Conservation (phyloP, 345 rosid species). For the Eucalyptus sp. region DNA sequence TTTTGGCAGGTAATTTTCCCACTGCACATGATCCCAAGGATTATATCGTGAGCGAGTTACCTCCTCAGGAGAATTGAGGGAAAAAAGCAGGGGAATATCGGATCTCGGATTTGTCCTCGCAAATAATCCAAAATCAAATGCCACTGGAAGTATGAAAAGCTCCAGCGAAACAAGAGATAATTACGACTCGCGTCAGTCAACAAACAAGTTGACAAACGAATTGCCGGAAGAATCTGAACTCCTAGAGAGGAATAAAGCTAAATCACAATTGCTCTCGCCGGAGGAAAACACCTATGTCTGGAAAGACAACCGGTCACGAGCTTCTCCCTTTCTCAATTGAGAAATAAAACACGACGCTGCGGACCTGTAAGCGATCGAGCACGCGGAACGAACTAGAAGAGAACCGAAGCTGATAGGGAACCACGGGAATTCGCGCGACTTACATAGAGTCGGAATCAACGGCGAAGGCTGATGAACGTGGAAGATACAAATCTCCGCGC, state of each 20-base stretch:
- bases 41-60: not conserved
- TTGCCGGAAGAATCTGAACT: not conserved
- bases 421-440: not conserved
- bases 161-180: not conserved
- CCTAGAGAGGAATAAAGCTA: not conserved
- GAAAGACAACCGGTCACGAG: not conserved
- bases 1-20: slow-evolving; percentile 59
- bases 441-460: slow-evolving; percentile 55
- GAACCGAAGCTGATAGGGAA: not conserved
- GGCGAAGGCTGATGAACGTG: slow-evolving; percentile 56
- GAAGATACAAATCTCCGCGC: slow-evolving; percentile 36
- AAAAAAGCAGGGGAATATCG: not conserved
- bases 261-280: not conserved
- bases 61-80: not conserved
- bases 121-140: not conserved
- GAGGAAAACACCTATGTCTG: not conserved
- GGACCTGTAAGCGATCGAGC: not conserved
- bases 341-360: not conserved
- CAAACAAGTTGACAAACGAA: not conserved
- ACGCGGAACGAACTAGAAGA: not conserved
- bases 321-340: not conserved
- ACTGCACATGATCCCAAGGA: slow-evolving; percentile 19
- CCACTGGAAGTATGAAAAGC: not conserved
- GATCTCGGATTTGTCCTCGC: not conserved
- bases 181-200: not conserved